Percentiles rank a stretch among this genome's conserved stretches.
phyloP scores from a whole-genome alignment of 805 yeast species.

The Candida ascalaphidarum region DNA sequence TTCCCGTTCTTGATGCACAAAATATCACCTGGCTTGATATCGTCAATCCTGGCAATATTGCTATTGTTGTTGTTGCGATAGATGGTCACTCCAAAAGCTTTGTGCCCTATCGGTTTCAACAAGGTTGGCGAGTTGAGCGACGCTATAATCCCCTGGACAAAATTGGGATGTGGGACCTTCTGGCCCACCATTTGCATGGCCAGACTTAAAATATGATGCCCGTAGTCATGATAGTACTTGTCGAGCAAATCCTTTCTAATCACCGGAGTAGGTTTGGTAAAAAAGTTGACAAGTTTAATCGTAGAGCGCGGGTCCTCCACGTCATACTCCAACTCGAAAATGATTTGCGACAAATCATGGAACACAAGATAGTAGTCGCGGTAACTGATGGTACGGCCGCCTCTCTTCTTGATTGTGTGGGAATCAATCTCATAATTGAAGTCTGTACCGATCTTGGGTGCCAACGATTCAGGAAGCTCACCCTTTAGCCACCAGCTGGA shows the following conservation, averaged over 20 bases:
- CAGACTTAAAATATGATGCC: slow-evolving; percentile 35
- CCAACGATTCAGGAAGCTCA: slow-evolving; percentile 48
- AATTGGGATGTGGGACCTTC: no score
- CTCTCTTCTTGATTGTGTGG: slow-evolving; percentile 45
- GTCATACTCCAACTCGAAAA: slow-evolving; percentile 52
- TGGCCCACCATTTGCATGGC: slow-evolving; percentile 27
- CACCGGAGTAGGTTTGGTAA: slow-evolving; percentile 33
- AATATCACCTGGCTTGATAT: slow-evolving; percentile 77
- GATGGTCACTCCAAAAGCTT: slow-evolving; percentile 66
- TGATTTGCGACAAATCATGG: slow-evolving; percentile 62
- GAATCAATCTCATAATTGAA: slow-evolving; percentile 61
- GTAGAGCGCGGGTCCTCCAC: slow-evolving; percentile 44
- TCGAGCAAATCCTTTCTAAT: slow-evolving; percentile 41
- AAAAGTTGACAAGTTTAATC: slow-evolving; percentile 23
- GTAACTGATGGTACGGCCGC: slow-evolving; percentile 37
- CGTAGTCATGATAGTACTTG: slow-evolving; percentile 40
- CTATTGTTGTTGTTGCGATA: slow-evolving; percentile 40
- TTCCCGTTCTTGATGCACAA: slow-evolving; percentile 67
- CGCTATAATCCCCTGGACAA: slow-evolving; percentile 24
- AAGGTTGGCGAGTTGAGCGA: slow-evolving; percentile 21
- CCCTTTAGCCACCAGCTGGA: slow-evolving; percentile 63
- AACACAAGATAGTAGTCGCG: slow-evolving; percentile 67
- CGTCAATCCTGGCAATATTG: slow-evolving; percentile 44
- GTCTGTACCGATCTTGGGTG: slow-evolving; percentile 35
- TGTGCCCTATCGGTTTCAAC: slow-evolving; percentile 52